Percentiles rank a stretch among this genome's conserved stretches.
Evolutionary conservation across 306 rosid species (phyloP).

Genomic region (Trichosanthes cucumerina): DNA sequence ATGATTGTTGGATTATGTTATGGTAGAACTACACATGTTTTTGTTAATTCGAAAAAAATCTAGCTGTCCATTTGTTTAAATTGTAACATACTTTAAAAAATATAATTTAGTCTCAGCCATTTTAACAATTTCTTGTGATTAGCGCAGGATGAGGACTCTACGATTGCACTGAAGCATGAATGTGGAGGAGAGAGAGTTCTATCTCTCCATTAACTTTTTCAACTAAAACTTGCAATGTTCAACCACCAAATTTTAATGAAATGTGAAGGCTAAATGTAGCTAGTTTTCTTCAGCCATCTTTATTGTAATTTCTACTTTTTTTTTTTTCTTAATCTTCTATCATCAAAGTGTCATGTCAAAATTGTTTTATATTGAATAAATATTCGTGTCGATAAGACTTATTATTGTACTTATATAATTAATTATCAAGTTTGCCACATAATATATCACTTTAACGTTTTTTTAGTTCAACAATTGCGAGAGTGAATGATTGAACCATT

Average conservation of each 20-base stretch:
- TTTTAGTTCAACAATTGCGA: no score
- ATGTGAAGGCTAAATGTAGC: not conserved
- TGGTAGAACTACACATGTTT: no score
- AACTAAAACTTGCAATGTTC: not conserved
- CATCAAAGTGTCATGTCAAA: not conserved
- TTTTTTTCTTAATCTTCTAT: not conserved
- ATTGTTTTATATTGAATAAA: not conserved
- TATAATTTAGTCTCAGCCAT: not conserved
- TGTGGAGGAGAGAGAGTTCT: not conserved
- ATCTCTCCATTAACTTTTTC: not conserved
- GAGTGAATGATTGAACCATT: no score
- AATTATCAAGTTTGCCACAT: not conserved
- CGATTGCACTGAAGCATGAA: not conserved
- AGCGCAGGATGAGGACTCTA: slow-evolving; percentile 1
- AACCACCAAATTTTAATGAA: not conserved
- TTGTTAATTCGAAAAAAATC: no score
- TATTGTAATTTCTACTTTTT: not conserved
- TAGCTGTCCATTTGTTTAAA: not conserved
- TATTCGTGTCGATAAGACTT: not conserved
- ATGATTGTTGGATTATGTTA: no score
- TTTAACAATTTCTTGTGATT: not conserved
- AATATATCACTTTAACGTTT: no score
- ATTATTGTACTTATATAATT: not conserved
- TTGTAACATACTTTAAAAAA: not conserved
- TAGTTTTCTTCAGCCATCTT: not conserved